Conservation (phyloP, 495 filamentous ascomycete species). For the Polyplosphaeria fusca region DNA sequence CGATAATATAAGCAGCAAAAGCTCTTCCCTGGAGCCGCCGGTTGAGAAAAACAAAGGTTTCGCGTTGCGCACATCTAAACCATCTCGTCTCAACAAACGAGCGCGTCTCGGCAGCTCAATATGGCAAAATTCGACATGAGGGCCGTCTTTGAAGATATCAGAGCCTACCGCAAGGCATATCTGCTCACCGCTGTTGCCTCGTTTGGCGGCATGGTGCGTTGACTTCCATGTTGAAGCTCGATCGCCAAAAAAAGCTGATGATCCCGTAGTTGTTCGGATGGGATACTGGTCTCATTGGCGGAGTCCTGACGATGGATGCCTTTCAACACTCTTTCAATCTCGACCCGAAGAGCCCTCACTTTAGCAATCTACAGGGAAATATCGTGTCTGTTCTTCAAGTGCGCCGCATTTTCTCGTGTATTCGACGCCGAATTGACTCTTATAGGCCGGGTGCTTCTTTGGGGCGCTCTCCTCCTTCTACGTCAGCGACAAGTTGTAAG, state of each 20-base stretch:
- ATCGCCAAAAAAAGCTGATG: neutral
- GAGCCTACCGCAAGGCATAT: conserved; percentile 28
- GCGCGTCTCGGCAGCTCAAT: too few species aligned
- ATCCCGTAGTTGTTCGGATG: conserved; percentile 25
- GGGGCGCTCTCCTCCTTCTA: conserved; percentile 35
- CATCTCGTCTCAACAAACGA: too few species aligned
- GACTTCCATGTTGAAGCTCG: neutral
- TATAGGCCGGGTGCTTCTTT: conserved; percentile 43
- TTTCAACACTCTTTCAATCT: conserved; percentile 32
- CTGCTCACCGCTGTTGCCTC: conserved; percentile 29
- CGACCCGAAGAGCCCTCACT: conserved; percentile 20
- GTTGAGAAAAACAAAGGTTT: too few species aligned
- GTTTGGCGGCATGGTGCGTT: conserved; percentile 29
- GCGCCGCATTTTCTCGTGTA: too few species aligned
- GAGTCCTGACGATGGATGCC: conserved; percentile 28
- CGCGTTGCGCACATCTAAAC: too few species aligned
- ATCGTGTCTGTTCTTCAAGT: conserved; percentile 61
- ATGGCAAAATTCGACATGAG: conserved; percentile 30
- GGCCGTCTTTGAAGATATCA: conserved; percentile 24
- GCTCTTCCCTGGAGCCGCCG: too few species aligned
- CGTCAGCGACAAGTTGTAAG: conserved; percentile 34
- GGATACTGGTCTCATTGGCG: conserved; percentile 31
- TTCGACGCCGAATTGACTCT: too few species aligned
- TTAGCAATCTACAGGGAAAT: conserved; percentile 41
- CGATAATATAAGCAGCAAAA: too few species aligned